Percentiles rank a stretch among this genome's conserved stretches.
phyloP scores from a whole-genome alignment of 2,329 filamentous ascomycete genomes.

The Penicillium freii region DNA sequence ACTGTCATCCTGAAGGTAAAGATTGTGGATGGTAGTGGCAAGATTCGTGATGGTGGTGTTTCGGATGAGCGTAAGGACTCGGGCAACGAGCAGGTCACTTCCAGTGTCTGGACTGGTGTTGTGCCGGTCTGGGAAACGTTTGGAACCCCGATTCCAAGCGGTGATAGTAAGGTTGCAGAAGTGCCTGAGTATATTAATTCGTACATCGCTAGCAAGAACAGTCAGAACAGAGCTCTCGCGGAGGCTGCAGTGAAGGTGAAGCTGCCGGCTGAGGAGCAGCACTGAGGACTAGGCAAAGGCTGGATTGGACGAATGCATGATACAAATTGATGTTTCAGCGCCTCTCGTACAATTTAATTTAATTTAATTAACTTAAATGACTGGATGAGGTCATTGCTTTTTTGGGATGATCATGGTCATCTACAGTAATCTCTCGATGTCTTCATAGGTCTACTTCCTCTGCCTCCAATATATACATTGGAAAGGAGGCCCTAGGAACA shows the following conservation, averaged over 20 bases:
- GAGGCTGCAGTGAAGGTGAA: constrained; percentile 29
- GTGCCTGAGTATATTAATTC: constrained; percentile 62
- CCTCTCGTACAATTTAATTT: no score
- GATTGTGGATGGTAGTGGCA: constrained; percentile 71
- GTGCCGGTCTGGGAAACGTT: constrained; percentile 63
- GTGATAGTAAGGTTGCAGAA: constrained; percentile 57
- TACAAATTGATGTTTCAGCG: neutral
- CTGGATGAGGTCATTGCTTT: neutral
- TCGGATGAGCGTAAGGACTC: constrained; percentile 60
- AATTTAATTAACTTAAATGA: neutral
- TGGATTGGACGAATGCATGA: neutral
- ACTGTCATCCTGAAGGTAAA: constrained; percentile 70
- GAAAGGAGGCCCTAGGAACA: neutral
- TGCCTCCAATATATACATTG: neutral
- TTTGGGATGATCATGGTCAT: no score
- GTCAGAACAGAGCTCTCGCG: constrained; percentile 45
- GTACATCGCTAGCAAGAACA: constrained; percentile 53
- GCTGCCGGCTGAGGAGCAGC: constrained; percentile 33
- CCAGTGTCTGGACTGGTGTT: constrained; percentile 60
- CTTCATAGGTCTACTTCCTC: no score
- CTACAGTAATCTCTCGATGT: no score
- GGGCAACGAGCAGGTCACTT: constrained; percentile 46
- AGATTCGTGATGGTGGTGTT: constrained; percentile 66
- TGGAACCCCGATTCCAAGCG: constrained; percentile 61
- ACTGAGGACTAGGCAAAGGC: constrained; percentile 14